Evolutionary conservation across 2,329 filamentous ascomycete genomes (phyloP).

Genomic region (Cryphonectria nitschkei): DNA sequence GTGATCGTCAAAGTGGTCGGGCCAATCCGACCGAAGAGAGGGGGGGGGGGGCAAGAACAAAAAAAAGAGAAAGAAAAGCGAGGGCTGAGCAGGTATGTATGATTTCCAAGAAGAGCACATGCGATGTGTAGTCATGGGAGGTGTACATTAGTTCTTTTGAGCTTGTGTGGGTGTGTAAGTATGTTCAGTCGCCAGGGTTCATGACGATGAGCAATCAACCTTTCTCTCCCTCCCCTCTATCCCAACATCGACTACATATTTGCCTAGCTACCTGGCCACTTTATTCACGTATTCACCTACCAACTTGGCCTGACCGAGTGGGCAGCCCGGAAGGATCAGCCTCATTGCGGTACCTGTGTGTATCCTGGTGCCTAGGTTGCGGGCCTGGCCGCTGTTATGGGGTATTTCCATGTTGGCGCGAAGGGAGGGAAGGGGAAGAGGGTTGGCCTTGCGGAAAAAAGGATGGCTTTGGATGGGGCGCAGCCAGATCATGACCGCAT

Average conservation of each 20-base stretch:
- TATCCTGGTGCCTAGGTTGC: slow-evolving; percentile 28
- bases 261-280: slow-evolving; percentile 2
- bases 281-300: neutral
- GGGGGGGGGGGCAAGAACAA: neutral
- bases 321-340: slow-evolving; percentile 28
- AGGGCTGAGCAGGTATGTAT: slow-evolving; percentile 3
- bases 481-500: slow-evolving; percentile 25
- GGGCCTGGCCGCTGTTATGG: slow-evolving; percentile 19
- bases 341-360: slow-evolving; percentile 24
- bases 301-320: slow-evolving; percentile 20
- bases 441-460: neutral
- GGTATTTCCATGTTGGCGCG: slow-evolving; percentile 10
- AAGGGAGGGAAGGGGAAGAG: neutral
- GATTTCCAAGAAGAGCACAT: neutral
- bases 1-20: neutral
- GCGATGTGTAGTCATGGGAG: slow-evolving; percentile 9
- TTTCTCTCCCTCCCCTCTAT: neutral
- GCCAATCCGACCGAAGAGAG: neutral
- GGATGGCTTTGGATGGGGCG: slow-evolving; percentile 24
- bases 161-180: neutral
- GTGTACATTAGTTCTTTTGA: neutral
- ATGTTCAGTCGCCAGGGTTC: neutral
- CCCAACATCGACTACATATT: neutral
- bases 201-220: neutral
- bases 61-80: neutral